Conservation (phyloP, 495 filamentous ascomycete species). For the Penicillium robsamsonii region DNA sequence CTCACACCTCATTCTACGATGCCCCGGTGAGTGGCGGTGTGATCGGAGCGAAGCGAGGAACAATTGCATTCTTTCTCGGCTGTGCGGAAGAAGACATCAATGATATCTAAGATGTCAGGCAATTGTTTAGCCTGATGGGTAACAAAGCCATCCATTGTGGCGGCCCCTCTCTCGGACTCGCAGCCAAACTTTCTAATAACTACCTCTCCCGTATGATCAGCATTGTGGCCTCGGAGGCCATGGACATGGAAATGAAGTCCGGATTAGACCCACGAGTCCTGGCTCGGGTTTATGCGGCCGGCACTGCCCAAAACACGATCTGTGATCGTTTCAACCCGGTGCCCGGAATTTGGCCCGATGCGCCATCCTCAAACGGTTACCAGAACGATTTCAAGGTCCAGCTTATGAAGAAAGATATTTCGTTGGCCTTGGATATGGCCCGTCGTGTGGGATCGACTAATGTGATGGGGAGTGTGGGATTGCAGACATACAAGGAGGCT, state of each 20-base stretch:
- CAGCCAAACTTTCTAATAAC: conserved; percentile 56
- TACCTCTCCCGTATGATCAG: conserved; percentile 54
- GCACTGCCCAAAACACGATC: conserved; percentile 51
- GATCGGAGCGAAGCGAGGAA: conserved; percentile 47
- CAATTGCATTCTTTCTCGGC: conserved; percentile 50
- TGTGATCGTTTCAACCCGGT: conserved; percentile 51
- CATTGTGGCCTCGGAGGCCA: conserved; percentile 51
- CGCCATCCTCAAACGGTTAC: conserved; percentile 49
- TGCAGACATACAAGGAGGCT: conserved; percentile 48
- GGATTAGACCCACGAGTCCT: conserved; percentile 50
- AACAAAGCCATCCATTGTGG: conserved; percentile 49
- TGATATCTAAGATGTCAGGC: conserved; percentile 28
- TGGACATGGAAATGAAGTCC: conserved; percentile 54
- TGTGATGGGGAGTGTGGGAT: conserved; percentile 38
- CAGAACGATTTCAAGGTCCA: conserved; percentile 51
- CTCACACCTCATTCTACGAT: conserved; percentile 38
- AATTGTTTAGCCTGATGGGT: conserved; percentile 46
- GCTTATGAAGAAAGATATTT: conserved; percentile 55
- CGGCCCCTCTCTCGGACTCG: conserved; percentile 47
- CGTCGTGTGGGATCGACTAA: conserved; percentile 41
- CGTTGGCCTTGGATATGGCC: conserved; percentile 49
- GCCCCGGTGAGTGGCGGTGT: conserved; percentile 47
- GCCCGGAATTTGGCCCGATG: conserved; percentile 48
- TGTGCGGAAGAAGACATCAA: conserved; percentile 29
- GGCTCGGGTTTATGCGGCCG: conserved; percentile 46